These are phyloP conservation scores for Trichoderma atroviride DNA, from an alignment of 2,329 filamentous ascomycete genomes.

Conservation along the genomic window DNA sequence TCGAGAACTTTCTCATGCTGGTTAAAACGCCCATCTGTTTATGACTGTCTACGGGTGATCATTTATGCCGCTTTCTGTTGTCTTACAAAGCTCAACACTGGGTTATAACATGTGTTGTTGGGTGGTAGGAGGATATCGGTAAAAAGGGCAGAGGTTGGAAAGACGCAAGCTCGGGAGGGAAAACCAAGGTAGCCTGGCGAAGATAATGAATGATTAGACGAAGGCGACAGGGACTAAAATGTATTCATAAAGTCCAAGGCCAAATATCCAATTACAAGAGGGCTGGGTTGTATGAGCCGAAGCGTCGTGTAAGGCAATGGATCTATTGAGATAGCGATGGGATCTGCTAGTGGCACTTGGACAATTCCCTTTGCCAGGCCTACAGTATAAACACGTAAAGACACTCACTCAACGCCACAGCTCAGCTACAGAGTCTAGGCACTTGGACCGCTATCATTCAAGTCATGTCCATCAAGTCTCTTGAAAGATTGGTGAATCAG, in stretches of 20 bases:
- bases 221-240: not conserved
- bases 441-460: not conserved
- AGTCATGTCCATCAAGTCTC: not conserved
- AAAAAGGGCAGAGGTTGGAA: not conserved
- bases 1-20: slow-evolving; percentile 44
- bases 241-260: not conserved
- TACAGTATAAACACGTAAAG: not conserved
- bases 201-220: not conserved
- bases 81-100: not conserved
- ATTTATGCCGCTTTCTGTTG: not conserved
- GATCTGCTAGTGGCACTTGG: no score
- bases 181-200: not conserved
- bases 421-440: not conserved
- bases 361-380: not conserved
- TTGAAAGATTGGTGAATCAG: not conserved
- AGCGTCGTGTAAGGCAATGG: not conserved
- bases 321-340: not conserved
- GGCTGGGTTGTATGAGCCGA: not conserved
- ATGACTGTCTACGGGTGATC: not conserved
- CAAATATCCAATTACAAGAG: not conserved
- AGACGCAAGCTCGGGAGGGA: not conserved
- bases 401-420: not conserved
- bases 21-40: not conserved
- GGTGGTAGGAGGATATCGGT: not conserved
- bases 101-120: not conserved